Evolutionary conservation across 768 basidiomycete genomes (phyloP), one percentile per base, ranked within the genome.

Genomic region (Fomitopsis pulvina): DNA sequence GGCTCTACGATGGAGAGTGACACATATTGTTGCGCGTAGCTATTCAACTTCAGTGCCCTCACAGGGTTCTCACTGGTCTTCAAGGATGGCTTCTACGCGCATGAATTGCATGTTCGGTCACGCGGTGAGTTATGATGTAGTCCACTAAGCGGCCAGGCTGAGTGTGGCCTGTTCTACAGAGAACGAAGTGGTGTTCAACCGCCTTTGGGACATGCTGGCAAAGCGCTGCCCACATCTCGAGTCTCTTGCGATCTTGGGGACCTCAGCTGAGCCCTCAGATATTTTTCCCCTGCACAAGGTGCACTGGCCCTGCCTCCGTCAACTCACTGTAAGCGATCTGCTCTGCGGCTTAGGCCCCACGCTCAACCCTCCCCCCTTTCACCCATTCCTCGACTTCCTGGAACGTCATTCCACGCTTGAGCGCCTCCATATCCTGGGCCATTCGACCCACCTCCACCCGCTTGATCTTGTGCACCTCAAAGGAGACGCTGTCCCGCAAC

Each of bases 191-290:
- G 68, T 75, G 21, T 78, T 73, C 48, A 69, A 68, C 41, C 71
- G 70, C 32, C 67, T 89, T 47, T 85, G 83, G 82, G 74, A 80
- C 53, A 86, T 90, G 87, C 73, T 89, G 41, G 77, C 80, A 47
- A 66, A 68, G 22, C 74, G 73, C 25, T 84, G 81, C 57, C 83
- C 81, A 1, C 71, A 83, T 55, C 73, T 90, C 7, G 78, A 85
- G 60, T 80, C 83, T 47, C 71, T 90, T 4, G 64, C 69, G 39
- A 72, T 89, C 26, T 79, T 80, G 3, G 67, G 68, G 27, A 78
- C 79, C 11, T 65, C 73, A 1, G 68, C 78, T 11, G 60, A 65
- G 24, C 78, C 81, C 16, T 71, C 77, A 7, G 80, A 83, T 54
- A 74, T 77, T 2, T 77, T 75, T 20, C 70, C 70, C 1, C 68